Base-by-base conservation (phyloP, 805 yeast species). In the Maudiozyma saulgeensis region DNA sequence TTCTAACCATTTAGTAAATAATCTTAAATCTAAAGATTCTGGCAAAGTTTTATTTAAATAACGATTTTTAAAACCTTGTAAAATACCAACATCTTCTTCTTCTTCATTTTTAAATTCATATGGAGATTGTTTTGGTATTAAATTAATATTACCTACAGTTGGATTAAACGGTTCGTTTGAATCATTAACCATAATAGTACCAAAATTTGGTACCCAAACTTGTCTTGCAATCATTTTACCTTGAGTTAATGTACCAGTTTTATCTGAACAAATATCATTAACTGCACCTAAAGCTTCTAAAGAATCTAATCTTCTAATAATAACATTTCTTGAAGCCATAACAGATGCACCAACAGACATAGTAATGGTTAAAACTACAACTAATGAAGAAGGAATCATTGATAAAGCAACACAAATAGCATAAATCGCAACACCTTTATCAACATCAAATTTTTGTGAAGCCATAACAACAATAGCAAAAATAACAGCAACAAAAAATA, bases 301-400 rank as follows among this genome's bases (percentile, higher is more conserved):
- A 49, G 93, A 82, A 23, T 97, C 98, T 54, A 93, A 73, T 58
- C 96, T 79, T 59, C 91, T 84, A 51, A 93, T 96, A 63, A 93
- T 93, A 2, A 97, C 99, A 59, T 85, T 84, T 60, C 88, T 84
- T 44, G 81, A 79, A 3, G 98, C 96, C 99, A 93, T 93, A 67
- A 97, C 79, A 54, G 91, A 75, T 39, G 95, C 98, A 43, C 99
- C 99, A 28, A 93, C 77, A 0, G 99, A 98, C 63, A 93, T 76
- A 0, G 99, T 93, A 25, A 93, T 98, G 6, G 99, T 91, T 47
- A 93, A 96, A 61, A 93, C 95, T 55, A 93, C 95, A 1, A 98
- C 99, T 57, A 93, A 76, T 41, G 99, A 98, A 64, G 95, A 98
- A 1, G 99, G 99, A 58, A 93, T 93, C 42, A 98, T 98, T 43